A percentile compares a stretch with the other conserved stretches of the same genome.
phyloP scores from a whole-genome alignment of 1,284 basidiomycete species.

The Trichosporon ovoides region DNA sequence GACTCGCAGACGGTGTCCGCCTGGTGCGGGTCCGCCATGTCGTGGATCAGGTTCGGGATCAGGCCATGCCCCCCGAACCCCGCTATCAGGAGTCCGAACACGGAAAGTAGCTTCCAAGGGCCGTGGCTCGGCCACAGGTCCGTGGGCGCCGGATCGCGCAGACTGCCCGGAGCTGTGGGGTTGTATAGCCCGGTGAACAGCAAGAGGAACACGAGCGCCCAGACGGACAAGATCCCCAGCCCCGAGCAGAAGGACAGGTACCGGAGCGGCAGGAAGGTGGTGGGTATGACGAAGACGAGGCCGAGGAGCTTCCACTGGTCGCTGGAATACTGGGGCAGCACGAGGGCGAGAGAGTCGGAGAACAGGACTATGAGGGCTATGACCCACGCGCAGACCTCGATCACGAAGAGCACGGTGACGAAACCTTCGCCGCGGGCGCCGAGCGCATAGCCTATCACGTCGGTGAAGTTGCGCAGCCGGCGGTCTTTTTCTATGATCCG shows the following conservation, averaged over 20 bases:
- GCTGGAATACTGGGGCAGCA: slow-evolving; percentile 63
- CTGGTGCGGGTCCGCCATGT: slow-evolving; percentile 78
- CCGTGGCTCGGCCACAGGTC: slow-evolving; percentile 58
- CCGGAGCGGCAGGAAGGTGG: slow-evolving; percentile 76
- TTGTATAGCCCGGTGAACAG: slow-evolving; percentile 64
- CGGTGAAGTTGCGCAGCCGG: slow-evolving; percentile 40
- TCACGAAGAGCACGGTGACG: slow-evolving; percentile 69
- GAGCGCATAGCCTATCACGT: slow-evolving; percentile 40
- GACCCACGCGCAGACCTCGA: slow-evolving; percentile 66
- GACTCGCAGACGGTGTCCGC: slow-evolving; percentile 53
- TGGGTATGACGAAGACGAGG: slow-evolving; percentile 68
- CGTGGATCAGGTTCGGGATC: slow-evolving; percentile 60
- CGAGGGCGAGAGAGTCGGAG: slow-evolving; percentile 70
- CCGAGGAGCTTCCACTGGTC: slow-evolving; percentile 71
- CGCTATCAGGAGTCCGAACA: slow-evolving; percentile 86
- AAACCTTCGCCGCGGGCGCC: slow-evolving; percentile 62
- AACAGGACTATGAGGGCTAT: slow-evolving; percentile 77
- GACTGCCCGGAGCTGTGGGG: slow-evolving; percentile 66
- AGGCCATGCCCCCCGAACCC: slow-evolving; percentile 54
- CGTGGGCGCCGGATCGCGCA: slow-evolving; percentile 71
- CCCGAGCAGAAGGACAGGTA: slow-evolving; percentile 78
- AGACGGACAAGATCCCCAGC: slow-evolving; percentile 69
- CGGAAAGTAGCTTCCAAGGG: slow-evolving; percentile 62
- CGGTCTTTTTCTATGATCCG: slow-evolving; percentile 44
- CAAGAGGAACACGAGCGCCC: slow-evolving; percentile 71